phyloP scores from a whole-genome alignment of 2,329 filamentous ascomycete genomes.

The Aureobasidium sp. region DNA sequence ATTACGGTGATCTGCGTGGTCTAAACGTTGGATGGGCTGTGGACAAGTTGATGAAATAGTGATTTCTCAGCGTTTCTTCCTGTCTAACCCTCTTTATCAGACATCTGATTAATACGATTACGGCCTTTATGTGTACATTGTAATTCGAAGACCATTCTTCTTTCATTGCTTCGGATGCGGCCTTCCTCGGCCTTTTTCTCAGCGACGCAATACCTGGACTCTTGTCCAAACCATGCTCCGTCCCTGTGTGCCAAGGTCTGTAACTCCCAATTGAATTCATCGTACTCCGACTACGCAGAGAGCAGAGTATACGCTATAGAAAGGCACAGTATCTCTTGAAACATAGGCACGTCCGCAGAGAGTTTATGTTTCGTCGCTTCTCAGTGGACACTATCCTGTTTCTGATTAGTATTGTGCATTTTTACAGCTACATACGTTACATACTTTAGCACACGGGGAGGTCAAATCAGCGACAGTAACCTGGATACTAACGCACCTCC shows the following conservation, averaged over 20 bases:
- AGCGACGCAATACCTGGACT: neutral
- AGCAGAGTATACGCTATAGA: no score
- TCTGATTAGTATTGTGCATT: no score
- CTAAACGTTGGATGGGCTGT: conserved; percentile 58
- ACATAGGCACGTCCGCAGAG: no score
- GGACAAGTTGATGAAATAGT: conserved; percentile 48
- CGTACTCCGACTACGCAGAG: no score
- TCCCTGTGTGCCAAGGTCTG: no score
- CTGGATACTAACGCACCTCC: neutral
- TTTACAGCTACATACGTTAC: no score
- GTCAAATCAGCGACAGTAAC: neutral
- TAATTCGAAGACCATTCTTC: neutral
- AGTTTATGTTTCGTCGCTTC: no score
- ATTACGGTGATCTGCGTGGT: conserved; percentile 56
- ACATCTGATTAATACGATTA: neutral
- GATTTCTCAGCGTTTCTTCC: neutral
- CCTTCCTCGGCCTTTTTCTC: neutral
- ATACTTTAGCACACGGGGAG: no score
- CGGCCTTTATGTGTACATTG: neutral
- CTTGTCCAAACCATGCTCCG: neutral
- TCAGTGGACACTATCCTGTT: no score
- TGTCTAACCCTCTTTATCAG: neutral
- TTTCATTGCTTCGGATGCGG: neutral
- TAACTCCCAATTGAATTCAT: no score
- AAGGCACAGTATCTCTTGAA: no score